phyloP scores from a whole-genome alignment of 2,329 filamentous ascomycete species.

The Colletotrichum eleusines region DNA sequence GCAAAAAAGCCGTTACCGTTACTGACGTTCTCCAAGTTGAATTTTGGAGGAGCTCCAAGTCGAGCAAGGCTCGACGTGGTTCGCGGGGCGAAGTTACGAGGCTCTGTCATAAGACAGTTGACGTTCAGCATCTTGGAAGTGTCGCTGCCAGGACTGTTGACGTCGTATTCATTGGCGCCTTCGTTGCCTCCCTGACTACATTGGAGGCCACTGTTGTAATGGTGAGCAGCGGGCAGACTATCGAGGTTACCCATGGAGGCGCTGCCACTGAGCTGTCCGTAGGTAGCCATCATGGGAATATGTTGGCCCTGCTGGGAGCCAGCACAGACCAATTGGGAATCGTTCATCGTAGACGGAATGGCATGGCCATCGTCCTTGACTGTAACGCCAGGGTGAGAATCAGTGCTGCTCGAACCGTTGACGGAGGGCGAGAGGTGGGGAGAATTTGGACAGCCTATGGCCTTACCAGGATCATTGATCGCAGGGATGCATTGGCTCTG shows the following conservation, averaged over 20 bases:
- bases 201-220: slow-evolving; percentile 4
- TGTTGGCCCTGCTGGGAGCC: background rate
- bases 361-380: background rate
- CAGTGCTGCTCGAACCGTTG: background rate
- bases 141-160: slow-evolving; percentile 21
- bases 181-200: background rate
- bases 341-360: background rate
- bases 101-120: slow-evolving; percentile 52
- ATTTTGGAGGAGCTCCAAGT: slow-evolving; percentile 54
- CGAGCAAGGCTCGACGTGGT: slow-evolving; percentile 46
- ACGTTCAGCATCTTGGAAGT: slow-evolving; percentile 21
- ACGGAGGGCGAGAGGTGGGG: background rate
- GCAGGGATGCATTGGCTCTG: background rate
- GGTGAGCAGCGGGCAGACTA: slow-evolving; percentile 11
- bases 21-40: slow-evolving; percentile 45
- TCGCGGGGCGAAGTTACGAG: slow-evolving; percentile 57
- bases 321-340: background rate
- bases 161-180: background rate
- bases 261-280: slow-evolving; percentile 27
- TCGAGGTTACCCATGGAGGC: slow-evolving; percentile 28
- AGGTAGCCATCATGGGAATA: background rate
- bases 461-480: too few relatives aligned
- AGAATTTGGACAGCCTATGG: background rate
- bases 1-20: background rate
- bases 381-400: background rate